Evolutionary conservation across 225 moss, liverwort and hornwort species (phyloP), one percentile per base, ranked within the genome.

Genomic region (Pseudisothecium myosuroides): DNA sequence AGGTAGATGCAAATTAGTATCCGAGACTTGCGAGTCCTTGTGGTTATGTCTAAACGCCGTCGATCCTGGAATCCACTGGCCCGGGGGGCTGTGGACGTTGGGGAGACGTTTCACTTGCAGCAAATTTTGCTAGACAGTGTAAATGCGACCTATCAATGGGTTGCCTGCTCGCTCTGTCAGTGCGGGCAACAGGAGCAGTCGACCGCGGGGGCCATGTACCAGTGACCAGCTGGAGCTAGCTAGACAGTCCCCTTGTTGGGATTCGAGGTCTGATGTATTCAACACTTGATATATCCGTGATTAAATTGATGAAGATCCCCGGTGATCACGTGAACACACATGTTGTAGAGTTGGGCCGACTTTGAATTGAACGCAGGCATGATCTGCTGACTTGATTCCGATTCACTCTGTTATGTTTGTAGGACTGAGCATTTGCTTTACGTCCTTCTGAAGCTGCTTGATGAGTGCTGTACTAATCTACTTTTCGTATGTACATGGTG

Each of bases 41-140:
- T 92, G 90, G 91, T 92, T 92, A 88, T 94, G 94, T 93, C 92
- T 87, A 91, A 92, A 90, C 81, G 81, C 81, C 83, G 89, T 83
- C 66, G 52, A 63, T 86, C 80, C 81, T 77, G 32, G 18, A 52
- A 52, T 81, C 72, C 85, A 66, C 64, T 64, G 63, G 79, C 80
- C 52, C 50, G 74, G 41, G 81, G 85, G 82, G 29, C 83, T 67
- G 74, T 89, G 63, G 50, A 87, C 50, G 58, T 78, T 19, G 85
- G 82, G 60, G 83, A 85, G 74, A 58, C 86, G 77, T 89, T 89
- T 80, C 85, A 89, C 85, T 89, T 87, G 89, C 86, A 93, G 91
- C 88, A 89, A 90, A 89, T 93, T 91, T 93, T 91, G 91, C 88
- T 91, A 89, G 93, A 88, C 66, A 64, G 85, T 91, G 85, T 89